phyloP scores from a whole-genome alignment of 2,329 filamentous ascomycete species.

The Amauroascus verrucosus region DNA sequence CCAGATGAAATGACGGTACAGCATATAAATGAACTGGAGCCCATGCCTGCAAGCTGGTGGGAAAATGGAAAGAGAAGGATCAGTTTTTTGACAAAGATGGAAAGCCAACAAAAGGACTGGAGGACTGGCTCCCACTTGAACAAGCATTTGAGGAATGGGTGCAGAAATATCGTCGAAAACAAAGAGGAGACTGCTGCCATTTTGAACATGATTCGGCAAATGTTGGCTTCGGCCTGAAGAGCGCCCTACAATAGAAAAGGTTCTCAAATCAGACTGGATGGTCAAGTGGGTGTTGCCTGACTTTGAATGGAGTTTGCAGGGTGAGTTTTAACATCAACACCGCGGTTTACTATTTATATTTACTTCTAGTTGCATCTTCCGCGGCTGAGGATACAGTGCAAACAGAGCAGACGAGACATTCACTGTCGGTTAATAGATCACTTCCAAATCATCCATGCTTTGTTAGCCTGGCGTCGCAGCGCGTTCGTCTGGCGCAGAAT shows the following conservation, averaged over 20 bases:
- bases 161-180: constrained; percentile 17
- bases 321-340: too few relatives aligned
- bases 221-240: constrained; percentile 14
- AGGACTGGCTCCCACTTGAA: constrained; percentile 17
- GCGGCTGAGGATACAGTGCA: too few relatives aligned
- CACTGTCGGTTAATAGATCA: too few relatives aligned
- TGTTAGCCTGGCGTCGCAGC: too few relatives aligned
- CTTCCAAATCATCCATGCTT: too few relatives aligned
- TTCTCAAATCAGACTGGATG: constrained; percentile 15
- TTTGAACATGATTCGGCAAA: constrained; percentile 12
- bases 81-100: constrained; percentile 16
- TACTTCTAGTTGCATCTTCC: too few relatives aligned
- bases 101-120: constrained; percentile 12
- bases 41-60: constrained; percentile 19
- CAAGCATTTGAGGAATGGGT: constrained; percentile 17
- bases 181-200: constrained; percentile 12
- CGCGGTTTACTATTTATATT: too few relatives aligned
- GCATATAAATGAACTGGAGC: constrained; percentile 17
- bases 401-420: too few relatives aligned
- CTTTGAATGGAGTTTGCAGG: constrained; percentile 1
- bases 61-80: constrained; percentile 15
- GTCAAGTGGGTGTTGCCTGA: constrained; percentile 15
- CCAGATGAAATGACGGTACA: constrained; percentile 12
- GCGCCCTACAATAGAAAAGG: constrained; percentile 11
- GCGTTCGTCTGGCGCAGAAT: too few relatives aligned